Conservation (phyloP, 2,329 filamentous ascomycete genomes). For the Penicillium sp. region DNA sequence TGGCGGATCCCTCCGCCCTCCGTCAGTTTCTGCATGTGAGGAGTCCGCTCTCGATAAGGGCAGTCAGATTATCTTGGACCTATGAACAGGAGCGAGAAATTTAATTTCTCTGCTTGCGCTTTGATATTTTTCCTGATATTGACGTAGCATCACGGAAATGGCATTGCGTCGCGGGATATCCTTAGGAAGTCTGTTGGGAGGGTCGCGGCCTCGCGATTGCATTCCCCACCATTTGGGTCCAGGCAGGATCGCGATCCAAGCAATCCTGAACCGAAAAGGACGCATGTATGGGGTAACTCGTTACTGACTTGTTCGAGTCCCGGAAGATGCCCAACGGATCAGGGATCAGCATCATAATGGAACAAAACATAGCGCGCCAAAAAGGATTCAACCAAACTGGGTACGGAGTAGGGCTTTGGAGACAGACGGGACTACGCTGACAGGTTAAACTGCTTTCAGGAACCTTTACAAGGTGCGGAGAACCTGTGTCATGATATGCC, state of each 20-base stretch:
- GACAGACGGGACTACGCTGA: constrained; percentile 11
- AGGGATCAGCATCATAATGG: not conserved
- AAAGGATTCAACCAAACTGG: not conserved
- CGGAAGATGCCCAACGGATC: not conserved
- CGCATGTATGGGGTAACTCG: constrained; percentile 1
- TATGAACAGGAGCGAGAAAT: not conserved
- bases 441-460: not conserved
- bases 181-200: not conserved
- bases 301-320: not conserved
- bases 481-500: constrained; percentile 12
- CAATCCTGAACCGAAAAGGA: not conserved
- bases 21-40: constrained; percentile 13
- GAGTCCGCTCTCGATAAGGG: not conserved
- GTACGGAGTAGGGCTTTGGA: not conserved
- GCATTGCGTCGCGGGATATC: not conserved
- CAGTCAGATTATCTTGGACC: constrained; percentile 2
- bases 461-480: constrained; percentile 12
- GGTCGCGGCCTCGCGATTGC: not conserved
- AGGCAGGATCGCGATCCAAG: not conserved
- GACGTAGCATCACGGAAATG: not conserved
- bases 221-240: not conserved
- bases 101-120: not conserved
- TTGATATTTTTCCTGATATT: not conserved
- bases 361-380: not conserved
- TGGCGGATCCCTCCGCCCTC: constrained; percentile 13